Evolutionary conservation across 2,329 filamentous ascomycete genomes (phyloP).

Genomic region (Penicillium sp.): DNA sequence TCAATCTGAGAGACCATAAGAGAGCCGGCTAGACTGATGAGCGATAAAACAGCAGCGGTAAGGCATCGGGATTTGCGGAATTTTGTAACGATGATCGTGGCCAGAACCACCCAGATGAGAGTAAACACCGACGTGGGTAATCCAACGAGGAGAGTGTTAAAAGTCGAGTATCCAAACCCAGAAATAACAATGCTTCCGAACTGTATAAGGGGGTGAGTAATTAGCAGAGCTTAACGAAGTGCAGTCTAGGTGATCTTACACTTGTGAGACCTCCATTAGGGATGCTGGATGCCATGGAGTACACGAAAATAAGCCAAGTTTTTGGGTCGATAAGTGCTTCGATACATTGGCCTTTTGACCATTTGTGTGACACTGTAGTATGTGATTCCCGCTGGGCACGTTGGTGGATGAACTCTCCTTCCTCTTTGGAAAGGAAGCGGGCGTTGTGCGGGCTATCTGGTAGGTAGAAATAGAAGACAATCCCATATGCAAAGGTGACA

Average conservation of each 20-base stretch:
- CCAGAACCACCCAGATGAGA: conserved; percentile 8
- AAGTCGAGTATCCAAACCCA: conserved; percentile 20
- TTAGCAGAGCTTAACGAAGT: neutral
- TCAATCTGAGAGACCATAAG: conserved; percentile 3
- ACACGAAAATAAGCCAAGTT: conserved; percentile 32
- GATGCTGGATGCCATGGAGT: conserved; percentile 28
- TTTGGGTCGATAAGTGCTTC: conserved; percentile 38
- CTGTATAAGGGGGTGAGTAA: neutral
- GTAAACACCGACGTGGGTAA: conserved; percentile 15
- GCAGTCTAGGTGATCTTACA: neutral
- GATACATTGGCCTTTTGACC: conserved; percentile 25
- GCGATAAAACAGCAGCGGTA: neutral
- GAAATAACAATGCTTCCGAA: conserved; percentile 20
- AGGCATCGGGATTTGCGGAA: conserved; percentile 1
- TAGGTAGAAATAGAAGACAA: neutral
- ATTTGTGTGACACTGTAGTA: neutral
- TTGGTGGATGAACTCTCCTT: neutral
- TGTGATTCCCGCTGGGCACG: neutral
- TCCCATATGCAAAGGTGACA: neutral
- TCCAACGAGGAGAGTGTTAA: conserved; percentile 19
- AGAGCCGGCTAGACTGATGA: neutral
- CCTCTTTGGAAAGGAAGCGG: neutral
- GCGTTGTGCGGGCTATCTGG: neutral
- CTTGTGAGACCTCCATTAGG: conserved; percentile 32
- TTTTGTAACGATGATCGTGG: conserved; percentile 6